Base-by-base conservation (phyloP, 1,284 basidiomycete genomes). In the Mycocalia duriaeana region DNA sequence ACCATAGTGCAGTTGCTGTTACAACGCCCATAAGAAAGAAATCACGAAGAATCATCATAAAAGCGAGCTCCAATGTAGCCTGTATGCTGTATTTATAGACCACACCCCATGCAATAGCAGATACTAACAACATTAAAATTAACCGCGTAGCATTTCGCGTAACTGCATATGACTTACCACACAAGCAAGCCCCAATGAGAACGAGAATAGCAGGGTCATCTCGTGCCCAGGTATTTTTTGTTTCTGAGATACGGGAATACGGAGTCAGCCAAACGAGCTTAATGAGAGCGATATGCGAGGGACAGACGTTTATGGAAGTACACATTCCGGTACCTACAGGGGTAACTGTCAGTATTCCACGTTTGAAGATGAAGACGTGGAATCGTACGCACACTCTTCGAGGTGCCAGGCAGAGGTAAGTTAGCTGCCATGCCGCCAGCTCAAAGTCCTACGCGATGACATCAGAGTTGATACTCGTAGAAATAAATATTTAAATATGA, bases 171-270 rank as follows among this genome's bases (percentile, higher is more conserved):
- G 9, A 68, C 80, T 49, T 51, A 92, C 91, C 79, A 50, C 72
- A 73, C 13, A 94, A 75, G 63, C 85, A 90, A 35, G 79, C 87
- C 25, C 81, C 77, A 45, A 95, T 83, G 42, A 96, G 77, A 38
- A 95, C 77, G 28, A 95, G 74, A 57, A 95, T 93, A 11, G 94
- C 93, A 16, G 94, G 94, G 63, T 96, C 93, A 65, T 97, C 94
- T 64, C 94, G 75, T 20, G 93, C 91, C 93, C 94, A 96, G 4
- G 89, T 91, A 64, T 97, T 96, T 76, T 96, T 96, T n/a, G 94
- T 97, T 72, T 96, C 91, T 90, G 60, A 13, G 34, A 23, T 18
- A 38, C 36, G 11, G 36, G 36, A 7, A 11, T 38, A 38, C 7
- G 9, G 18, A 9, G 18, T 19, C n/a, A n/a, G n/a, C n/a, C n/a